These are phyloP conservation scores for Spiromastix sp. DNA, from an alignment of 2,329 filamentous ascomycete genomes.

Conservation along the genomic window DNA sequence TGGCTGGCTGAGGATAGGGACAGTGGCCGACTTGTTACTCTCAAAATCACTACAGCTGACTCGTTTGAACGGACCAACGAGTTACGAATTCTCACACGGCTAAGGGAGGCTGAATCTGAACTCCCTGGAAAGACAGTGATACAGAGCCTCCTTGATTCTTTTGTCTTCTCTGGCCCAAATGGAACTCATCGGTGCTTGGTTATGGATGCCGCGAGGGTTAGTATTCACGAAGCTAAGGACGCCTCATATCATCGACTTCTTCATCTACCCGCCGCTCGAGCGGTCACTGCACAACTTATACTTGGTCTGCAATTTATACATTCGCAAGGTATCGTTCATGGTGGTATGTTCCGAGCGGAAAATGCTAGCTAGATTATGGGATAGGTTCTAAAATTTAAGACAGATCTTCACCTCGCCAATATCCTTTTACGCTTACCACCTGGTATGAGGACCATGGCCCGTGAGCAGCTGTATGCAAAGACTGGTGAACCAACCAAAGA, in stretches of 20 bases:
- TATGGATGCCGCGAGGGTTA: conserved; percentile 12
- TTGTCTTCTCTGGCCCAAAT: conserved; percentile 14
- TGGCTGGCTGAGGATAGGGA: conserved; percentile 12
- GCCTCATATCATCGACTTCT: conserved; percentile 10
- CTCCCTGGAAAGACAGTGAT: conserved; percentile 10
- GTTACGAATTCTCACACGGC: conserved; percentile 8
- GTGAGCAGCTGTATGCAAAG: conserved; percentile 14
- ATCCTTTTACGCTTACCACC: conserved; percentile 14
- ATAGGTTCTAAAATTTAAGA: conserved; percentile 1
- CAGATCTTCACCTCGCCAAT: conserved; percentile 18
- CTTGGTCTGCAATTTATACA: conserved; percentile 17
- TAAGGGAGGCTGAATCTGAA: conserved; percentile 4
- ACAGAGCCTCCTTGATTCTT: conserved; percentile 13
- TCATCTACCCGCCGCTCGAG: conserved; percentile 11
- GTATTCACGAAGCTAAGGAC: conserved; percentile 13
- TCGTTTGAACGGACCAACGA: conserved; percentile 7
- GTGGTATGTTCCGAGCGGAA: conserved; percentile 12
- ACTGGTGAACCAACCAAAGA: conserved; percentile 14
- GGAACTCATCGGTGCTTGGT: conserved; percentile 15
- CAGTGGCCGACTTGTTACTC: conserved; percentile 6
- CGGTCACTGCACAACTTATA: conserved; percentile 15
- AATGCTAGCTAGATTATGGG: neutral
- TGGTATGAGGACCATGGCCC: conserved; percentile 14
- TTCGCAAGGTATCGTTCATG: conserved; percentile 18
- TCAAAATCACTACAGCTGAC: conserved; percentile 10